These are phyloP conservation scores for Cercospora sesami DNA, from an alignment of 2,329 filamentous ascomycete species.

Conservation along the genomic window DNA sequence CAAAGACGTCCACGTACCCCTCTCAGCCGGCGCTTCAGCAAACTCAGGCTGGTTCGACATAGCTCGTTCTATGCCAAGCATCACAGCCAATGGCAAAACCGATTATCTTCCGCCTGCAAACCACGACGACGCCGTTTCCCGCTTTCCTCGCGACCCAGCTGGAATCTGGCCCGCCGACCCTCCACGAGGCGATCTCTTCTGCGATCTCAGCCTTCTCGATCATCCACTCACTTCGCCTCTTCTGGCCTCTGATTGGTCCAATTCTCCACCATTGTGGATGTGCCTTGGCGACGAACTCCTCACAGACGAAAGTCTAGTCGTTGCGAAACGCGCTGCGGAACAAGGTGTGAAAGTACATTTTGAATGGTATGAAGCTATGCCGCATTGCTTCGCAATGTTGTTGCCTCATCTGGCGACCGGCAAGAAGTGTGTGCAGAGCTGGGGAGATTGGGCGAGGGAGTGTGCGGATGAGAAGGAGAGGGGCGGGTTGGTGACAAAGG, in stretches of 20 bases:
- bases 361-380: conserved; percentile 78
- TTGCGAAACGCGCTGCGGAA: conserved; percentile 57
- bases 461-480: conserved; percentile 34
- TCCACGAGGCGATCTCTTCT: conserved; percentile 51
- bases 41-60: conserved; percentile 73
- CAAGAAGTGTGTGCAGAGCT: conserved; percentile 41
- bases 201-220: conserved; percentile 45
- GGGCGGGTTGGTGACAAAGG: conserved; percentile 33
- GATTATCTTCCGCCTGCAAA: conserved; percentile 62
- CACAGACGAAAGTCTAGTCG: conserved; percentile 63
- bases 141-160: conserved; percentile 49
- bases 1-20: conserved; percentile 56
- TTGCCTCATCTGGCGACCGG: conserved; percentile 39
- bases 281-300: conserved; percentile 71
- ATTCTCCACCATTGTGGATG: conserved; percentile 66
- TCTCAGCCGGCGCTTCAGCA: conserved; percentile 65
- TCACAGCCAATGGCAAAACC: conserved; percentile 54
- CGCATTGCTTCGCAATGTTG: conserved; percentile 63
- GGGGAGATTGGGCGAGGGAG: conserved; percentile 35
- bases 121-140: conserved; percentile 36
- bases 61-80: conserved; percentile 61
- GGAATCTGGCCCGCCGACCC: conserved; percentile 48
- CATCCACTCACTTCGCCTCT: conserved; percentile 71
- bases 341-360: conserved; percentile 64
- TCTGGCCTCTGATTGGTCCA: conserved; percentile 59